A percentile compares a stretch with the other conserved stretches of the same genome.
phyloP scores from a whole-genome alignment of 371 early-diverging fungal genomes.

The Blyttiomyces sp. region DNA sequence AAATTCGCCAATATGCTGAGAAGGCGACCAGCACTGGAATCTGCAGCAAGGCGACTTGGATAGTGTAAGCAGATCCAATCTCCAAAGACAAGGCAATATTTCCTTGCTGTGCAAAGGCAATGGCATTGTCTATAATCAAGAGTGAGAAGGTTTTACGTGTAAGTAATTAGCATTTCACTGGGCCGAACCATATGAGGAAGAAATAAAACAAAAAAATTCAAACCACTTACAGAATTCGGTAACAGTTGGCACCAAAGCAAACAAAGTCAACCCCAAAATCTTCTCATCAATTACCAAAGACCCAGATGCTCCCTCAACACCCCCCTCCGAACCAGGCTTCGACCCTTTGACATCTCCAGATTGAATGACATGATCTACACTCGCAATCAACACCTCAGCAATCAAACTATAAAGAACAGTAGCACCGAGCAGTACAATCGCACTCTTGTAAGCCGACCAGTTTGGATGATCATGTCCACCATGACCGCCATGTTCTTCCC shows the following conservation, averaged over 20 bases:
- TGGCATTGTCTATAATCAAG: constrained; percentile 73
- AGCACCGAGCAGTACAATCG: constrained; percentile 73
- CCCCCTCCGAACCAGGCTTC: not conserved
- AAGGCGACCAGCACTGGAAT: constrained; percentile 89
- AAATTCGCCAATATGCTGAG: constrained; percentile 56
- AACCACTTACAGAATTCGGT: constrained; percentile 76
- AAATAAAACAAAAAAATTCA: not conserved
- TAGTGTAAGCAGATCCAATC: constrained; percentile 93
- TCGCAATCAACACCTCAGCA: constrained; percentile 60
- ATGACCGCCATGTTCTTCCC: constrained; percentile 7
- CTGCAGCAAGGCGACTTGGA: constrained; percentile 93
- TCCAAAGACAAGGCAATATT: constrained; percentile 94
- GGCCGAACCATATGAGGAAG: too few relatives aligned
- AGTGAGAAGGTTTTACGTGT: too few relatives aligned
- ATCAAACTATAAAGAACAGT: constrained; percentile 85
- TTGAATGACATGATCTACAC: constrained; percentile 43
- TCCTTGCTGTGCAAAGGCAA: constrained; percentile 88
- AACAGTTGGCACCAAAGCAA: constrained; percentile 93
- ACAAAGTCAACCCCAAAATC: constrained; percentile 85
- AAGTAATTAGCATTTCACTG: constrained; percentile 8
- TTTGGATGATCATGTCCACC: constrained; percentile 90
- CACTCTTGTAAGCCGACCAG: constrained; percentile 81
- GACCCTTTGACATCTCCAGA: not conserved
- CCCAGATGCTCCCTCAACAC: not conserved
- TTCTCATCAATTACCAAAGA: constrained; percentile 71